phyloP scores from a whole-genome alignment of 208 protist species.

The Crithidia bombi region DNA sequence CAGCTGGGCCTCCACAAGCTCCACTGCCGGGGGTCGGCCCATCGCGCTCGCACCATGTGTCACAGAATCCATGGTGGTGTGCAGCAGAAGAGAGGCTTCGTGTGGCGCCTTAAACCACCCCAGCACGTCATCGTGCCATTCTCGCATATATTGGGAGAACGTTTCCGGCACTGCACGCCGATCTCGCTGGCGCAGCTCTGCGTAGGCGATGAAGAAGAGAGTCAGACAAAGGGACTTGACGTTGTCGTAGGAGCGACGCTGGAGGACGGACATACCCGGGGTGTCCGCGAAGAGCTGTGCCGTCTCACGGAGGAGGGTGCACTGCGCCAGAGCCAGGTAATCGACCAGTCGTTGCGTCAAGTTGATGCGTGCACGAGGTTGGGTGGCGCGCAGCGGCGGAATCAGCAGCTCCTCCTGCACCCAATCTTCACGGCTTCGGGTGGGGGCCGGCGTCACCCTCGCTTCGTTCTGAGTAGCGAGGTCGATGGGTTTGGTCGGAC shows the following conservation, averaged over 20 bases:
- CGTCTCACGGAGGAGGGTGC: conserved; percentile 47
- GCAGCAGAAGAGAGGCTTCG: conserved; percentile 39
- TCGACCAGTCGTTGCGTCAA: conserved; percentile 64
- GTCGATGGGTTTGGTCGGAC: not conserved
- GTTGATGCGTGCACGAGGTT: conserved; percentile 65
- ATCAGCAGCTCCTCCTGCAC: conserved; percentile 59
- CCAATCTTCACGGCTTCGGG: conserved; percentile 49
- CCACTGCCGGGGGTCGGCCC: not conserved
- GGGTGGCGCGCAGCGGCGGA: conserved; percentile 43
- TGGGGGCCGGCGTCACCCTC: not conserved
- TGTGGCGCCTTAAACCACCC: conserved; percentile 72
- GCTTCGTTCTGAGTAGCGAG: not conserved
- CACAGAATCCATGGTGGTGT: not conserved
- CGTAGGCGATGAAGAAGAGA: conserved; percentile 75
- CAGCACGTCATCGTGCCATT: conserved; percentile 48
- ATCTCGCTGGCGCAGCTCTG: conserved; percentile 74
- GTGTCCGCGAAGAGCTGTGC: conserved; percentile 59
- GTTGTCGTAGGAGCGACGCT: conserved; percentile 75
- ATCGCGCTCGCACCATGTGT: not conserved
- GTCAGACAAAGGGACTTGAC: conserved; percentile 72
- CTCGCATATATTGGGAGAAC: conserved; percentile 63
- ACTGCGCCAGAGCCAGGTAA: conserved; percentile 54
- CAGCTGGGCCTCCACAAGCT: conserved; percentile 11
- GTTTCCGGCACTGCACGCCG: conserved; percentile 16
- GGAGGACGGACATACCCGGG: conserved; percentile 72